These are phyloP conservation scores for Xerocomus minutiporus DNA, from an alignment of 1,284 basidiomycete species.

Conservation along the genomic window DNA sequence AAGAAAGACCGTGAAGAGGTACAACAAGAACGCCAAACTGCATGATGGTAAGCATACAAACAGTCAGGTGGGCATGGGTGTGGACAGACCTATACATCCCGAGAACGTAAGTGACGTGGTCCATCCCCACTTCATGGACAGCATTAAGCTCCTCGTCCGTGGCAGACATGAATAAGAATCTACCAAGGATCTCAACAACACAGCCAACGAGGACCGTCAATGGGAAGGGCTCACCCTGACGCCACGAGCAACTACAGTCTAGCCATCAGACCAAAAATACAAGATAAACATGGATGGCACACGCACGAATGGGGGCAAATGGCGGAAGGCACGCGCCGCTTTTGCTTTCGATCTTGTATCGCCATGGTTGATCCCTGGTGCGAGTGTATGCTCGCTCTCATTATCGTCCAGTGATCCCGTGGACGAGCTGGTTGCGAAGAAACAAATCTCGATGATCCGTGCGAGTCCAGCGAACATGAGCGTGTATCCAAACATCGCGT, in stretches of 20 bases:
- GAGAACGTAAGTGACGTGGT: slow-evolving; percentile 84
- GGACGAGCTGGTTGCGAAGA: slow-evolving; percentile 46
- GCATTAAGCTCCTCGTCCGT: slow-evolving; percentile 84
- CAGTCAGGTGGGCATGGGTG: neutral
- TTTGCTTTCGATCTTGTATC: slow-evolving; percentile 28
- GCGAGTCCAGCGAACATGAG: slow-evolving; percentile 83
- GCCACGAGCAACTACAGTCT: slow-evolving; percentile 57
- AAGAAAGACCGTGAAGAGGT: slow-evolving; percentile 62
- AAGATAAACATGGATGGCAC: neutral
- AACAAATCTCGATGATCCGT: slow-evolving; percentile 86
- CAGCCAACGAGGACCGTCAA: neutral
- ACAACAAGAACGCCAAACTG: slow-evolving; percentile 72
- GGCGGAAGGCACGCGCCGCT: slow-evolving; percentile 67
- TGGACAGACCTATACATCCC: slow-evolving; percentile 66
- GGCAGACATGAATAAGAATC: slow-evolving; percentile 82
- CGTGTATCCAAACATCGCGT: slow-evolving; percentile 78
- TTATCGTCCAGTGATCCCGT: slow-evolving; percentile 37
- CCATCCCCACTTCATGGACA: slow-evolving; percentile 68
- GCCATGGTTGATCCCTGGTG: slow-evolving; percentile 25
- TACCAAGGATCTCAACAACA: slow-evolving; percentile 15
- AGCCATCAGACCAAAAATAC: neutral
- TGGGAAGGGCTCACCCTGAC: slow-evolving; percentile 42
- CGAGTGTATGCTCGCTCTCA: slow-evolving; percentile 62
- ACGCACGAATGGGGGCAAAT: slow-evolving; percentile 82
- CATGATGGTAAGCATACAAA: neutral